Evolutionary conservation across 2,329 filamentous ascomycete species (phyloP).

Genomic region (Arachnomyces sp.): DNA sequence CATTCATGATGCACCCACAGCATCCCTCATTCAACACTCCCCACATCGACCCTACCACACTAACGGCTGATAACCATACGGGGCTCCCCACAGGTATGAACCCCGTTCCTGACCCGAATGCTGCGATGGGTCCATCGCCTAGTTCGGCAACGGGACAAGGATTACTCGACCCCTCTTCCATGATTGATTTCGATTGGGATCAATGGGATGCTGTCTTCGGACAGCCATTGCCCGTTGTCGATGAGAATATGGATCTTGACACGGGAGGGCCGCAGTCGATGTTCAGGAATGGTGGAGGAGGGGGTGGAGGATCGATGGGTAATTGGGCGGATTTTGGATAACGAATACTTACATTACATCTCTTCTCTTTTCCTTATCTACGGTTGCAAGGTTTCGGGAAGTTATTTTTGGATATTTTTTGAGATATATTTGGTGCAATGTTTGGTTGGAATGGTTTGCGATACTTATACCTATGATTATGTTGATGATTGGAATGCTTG

Average conservation of each 20-base stretch:
- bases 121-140: no score
- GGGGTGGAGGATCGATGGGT: slow-evolving; percentile 1
- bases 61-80: no score
- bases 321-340: slow-evolving; percentile 14
- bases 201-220: slow-evolving; percentile 43
- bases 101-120: no score
- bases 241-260: slow-evolving; percentile 37
- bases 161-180: slow-evolving; percentile 17
- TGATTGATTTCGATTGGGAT: slow-evolving; percentile 41
- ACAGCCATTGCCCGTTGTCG: slow-evolving; percentile 36
- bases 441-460: background rate
- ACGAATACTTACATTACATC: background rate
- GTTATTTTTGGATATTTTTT: background rate
- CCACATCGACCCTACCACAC: no score
- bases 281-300: slow-evolving; percentile 4
- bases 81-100: no score
- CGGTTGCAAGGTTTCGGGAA: background rate
- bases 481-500: no score
- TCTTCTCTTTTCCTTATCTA: background rate
- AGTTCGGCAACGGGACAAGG: no score
- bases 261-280: slow-evolving; percentile 10
- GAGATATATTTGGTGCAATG: background rate
- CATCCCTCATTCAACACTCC: no score
- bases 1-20: slow-evolving; percentile 3
- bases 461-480: no score